These are phyloP conservation scores for Alectoria sarmentosa DNA, from an alignment of 495 filamentous ascomycete species.

Conservation along the genomic window DNA sequence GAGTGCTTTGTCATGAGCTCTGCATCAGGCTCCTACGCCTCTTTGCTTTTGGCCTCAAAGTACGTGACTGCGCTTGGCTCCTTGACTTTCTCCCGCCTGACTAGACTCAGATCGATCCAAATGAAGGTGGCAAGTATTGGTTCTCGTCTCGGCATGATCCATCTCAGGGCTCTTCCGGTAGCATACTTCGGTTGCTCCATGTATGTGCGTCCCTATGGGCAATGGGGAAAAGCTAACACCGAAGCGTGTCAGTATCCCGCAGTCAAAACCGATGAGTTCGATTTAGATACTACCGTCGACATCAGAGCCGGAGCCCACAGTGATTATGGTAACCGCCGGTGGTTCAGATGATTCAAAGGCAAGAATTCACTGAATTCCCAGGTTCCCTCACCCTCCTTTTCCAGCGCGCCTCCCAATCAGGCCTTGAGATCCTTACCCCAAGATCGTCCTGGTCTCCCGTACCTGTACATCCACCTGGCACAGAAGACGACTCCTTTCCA, in stretches of 20 bases:
- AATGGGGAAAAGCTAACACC: conserved; percentile 20
- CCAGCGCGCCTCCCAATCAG: conserved; percentile 72
- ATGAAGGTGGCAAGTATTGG: conserved; percentile 50
- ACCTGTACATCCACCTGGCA: conserved; percentile 38
- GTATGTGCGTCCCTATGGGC: conserved; percentile 17
- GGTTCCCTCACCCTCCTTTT: conserved; percentile 62
- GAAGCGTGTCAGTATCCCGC: conserved; percentile 26
- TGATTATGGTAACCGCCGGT: conserved; percentile 49
- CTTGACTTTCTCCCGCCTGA: neutral
- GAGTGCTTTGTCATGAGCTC: conserved; percentile 61
- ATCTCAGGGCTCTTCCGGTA: conserved; percentile 54
- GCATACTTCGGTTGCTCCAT: conserved; percentile 74
- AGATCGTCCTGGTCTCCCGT: conserved; percentile 41
- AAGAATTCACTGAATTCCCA: neutral
- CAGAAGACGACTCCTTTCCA: conserved; percentile 48
- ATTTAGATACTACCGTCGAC: conserved; percentile 28
- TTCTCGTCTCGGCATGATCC: conserved; percentile 68
- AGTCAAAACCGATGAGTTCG: conserved; percentile 1
- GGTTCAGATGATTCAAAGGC: neutral
- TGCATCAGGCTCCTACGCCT: conserved; percentile 65
- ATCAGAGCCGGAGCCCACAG: conserved; percentile 63
- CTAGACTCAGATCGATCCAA: conserved; percentile 34
- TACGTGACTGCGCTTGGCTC: conserved; percentile 26
- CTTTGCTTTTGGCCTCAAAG: conserved; percentile 67
- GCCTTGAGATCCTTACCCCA: conserved; percentile 72